phyloP scores from a whole-genome alignment of 163 green algal species.

The Scenedesmus sp. region DNA sequence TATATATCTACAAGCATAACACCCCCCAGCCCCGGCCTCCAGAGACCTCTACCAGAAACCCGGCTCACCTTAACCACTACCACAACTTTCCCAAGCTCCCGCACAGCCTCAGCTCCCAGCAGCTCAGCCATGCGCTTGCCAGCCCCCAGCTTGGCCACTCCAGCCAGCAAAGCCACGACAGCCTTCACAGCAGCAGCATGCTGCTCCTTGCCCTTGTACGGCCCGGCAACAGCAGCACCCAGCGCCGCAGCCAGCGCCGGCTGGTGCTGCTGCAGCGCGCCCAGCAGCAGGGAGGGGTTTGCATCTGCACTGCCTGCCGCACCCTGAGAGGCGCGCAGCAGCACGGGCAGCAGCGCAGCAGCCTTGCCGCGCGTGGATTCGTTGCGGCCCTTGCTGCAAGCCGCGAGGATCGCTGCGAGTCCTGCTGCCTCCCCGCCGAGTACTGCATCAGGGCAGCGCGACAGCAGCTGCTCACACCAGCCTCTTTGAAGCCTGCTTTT shows the following conservation, averaged over 20 bases:
- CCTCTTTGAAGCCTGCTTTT: constrained; percentile 56
- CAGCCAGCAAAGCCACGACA: constrained; percentile 18
- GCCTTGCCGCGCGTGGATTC: constrained; percentile 37
- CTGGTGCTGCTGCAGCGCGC: constrained; percentile 28
- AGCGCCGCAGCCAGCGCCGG: constrained; percentile 7
- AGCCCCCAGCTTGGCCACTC: neutral
- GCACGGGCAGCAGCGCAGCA: constrained; percentile 34
- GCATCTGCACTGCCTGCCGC: neutral
- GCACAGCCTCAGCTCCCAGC: constrained; percentile 56
- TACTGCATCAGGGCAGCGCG: constrained; percentile 20
- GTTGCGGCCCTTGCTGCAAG: constrained; percentile 13
- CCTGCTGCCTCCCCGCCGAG: constrained; percentile 23
- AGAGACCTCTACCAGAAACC: too few relatives aligned
- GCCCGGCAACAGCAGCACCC: constrained; percentile 35
- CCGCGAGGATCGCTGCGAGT: constrained; percentile 33
- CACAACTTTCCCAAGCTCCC: constrained; percentile 59
- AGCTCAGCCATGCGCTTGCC: constrained; percentile 49
- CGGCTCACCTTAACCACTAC: constrained; percentile 53
- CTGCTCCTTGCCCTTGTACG: constrained; percentile 46
- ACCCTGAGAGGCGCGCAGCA: constrained; percentile 50
- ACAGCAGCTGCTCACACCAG: constrained; percentile 57
- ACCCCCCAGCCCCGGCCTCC: too few relatives aligned
- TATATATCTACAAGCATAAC: too few relatives aligned
- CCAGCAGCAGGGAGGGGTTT: neutral
- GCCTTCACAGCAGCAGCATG: constrained; percentile 46